Percentiles rank a stretch among this genome's conserved stretches.
Conservation (phyloP, 177 flowering plant species). For the Vitis hybrid region DNA sequence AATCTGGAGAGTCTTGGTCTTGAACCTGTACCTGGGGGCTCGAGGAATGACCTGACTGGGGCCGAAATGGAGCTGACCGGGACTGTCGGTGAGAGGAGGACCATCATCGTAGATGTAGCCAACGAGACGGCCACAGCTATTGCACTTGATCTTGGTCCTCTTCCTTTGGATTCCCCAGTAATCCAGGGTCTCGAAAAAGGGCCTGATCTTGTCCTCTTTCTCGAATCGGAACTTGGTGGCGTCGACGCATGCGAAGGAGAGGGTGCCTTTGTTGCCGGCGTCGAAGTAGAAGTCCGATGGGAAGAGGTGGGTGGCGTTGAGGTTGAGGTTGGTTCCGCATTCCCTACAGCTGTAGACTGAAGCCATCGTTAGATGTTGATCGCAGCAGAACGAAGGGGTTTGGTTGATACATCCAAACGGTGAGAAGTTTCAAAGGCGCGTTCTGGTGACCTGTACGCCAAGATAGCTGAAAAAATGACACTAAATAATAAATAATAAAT, state of each 20-base stretch:
- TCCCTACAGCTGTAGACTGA: constrained; percentile 64
- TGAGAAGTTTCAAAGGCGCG: constrained; percentile 18
- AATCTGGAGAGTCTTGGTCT: constrained; percentile 64
- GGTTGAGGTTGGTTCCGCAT: constrained; percentile 71
- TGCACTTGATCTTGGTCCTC: constrained; percentile 78
- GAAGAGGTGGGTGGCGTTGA: constrained; percentile 51
- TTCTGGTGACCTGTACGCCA: background rate
- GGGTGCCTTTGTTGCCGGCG: constrained; percentile 87
- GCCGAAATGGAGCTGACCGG: constrained; percentile 82
- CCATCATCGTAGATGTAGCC: constrained; percentile 95
- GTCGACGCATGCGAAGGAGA: constrained; percentile 74
- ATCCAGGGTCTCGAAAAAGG: constrained; percentile 88
- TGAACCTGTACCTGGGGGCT: constrained; percentile 81
- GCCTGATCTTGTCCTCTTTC: constrained; percentile 84
- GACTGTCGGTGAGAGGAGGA: constrained; percentile 63
- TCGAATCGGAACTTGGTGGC: constrained; percentile 61
- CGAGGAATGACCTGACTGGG: constrained; percentile 96
- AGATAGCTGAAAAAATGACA: background rate
- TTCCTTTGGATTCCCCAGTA: constrained; percentile 96
- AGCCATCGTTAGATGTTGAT: constrained; percentile 20
- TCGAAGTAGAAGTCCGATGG: constrained; percentile 86
- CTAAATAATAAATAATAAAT: background rate
- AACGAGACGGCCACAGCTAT: constrained; percentile 53
- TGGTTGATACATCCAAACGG: background rate
- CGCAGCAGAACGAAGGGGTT: background rate